Evolutionary conservation across 495 filamentous ascomycete genomes (phyloP).

Genomic region (Penicillium manginii): DNA sequence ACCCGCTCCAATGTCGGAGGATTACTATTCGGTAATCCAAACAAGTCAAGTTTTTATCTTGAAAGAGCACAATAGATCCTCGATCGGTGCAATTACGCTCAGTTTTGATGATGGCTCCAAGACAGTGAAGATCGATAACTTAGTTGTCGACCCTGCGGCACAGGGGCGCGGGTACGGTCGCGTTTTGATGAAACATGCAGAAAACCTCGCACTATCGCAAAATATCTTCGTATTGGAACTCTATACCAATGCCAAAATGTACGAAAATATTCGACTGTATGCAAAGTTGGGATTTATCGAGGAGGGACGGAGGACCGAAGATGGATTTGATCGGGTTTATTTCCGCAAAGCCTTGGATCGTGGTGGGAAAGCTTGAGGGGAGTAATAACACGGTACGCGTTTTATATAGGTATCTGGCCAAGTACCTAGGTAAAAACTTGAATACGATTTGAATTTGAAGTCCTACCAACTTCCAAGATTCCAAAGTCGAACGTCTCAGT

Average conservation of each 20-base stretch:
- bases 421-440: no score
- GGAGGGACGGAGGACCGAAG: constrained; percentile 28
- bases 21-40: constrained; percentile 28
- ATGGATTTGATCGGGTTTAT: constrained; percentile 40
- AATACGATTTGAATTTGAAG: no score
- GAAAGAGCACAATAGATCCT: neutral
- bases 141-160: constrained; percentile 33
- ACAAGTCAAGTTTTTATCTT: constrained; percentile 23
- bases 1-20: constrained; percentile 37
- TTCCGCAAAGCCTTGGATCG: constrained; percentile 25
- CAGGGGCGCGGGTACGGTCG: constrained; percentile 40
- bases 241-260: constrained; percentile 44
- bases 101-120: constrained; percentile 5
- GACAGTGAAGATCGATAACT: constrained; percentile 37
- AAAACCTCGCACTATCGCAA: constrained; percentile 12
- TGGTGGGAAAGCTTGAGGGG: neutral
- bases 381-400: no score
- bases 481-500: neutral
- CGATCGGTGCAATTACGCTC: constrained; percentile 24
- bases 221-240: constrained; percentile 22
- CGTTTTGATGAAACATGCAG: constrained; percentile 27
- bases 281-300: constrained; percentile 39
- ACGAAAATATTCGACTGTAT: constrained; percentile 41
- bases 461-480: neutral
- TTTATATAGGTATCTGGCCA: no score